A percentile compares a stretch with the other conserved stretches of the same genome.
phyloP scores from a whole-genome alignment of 495 filamentous ascomycete species.

The Aspergillus carlsbadensis region DNA sequence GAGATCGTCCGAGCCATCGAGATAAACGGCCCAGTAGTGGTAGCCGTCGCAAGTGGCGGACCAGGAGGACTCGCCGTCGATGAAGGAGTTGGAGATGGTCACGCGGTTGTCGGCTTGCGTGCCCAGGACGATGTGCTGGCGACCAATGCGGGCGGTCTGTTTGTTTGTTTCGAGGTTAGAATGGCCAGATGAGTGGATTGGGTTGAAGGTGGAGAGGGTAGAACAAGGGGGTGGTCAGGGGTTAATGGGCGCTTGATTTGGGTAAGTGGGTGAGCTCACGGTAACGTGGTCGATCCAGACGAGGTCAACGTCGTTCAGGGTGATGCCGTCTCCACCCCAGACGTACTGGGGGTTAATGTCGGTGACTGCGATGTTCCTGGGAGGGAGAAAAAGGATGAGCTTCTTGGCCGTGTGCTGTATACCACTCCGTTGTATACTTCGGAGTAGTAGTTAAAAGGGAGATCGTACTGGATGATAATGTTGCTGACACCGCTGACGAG shows the following conservation, averaged over 20 bases:
- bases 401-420: too few species aligned
- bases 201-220: slow-evolving; percentile 22
- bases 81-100: slow-evolving; percentile 47
- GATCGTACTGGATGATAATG: slow-evolving; percentile 45
- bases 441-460: too few species aligned
- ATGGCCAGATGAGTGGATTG: neutral
- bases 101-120: slow-evolving; percentile 40
- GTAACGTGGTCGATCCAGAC: slow-evolving; percentile 52
- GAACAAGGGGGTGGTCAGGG: too few species aligned
- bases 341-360: slow-evolving; percentile 51
- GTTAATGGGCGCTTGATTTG: too few species aligned
- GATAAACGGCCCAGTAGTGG: slow-evolving; percentile 48
- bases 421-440: too few species aligned
- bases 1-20: slow-evolving; percentile 39
- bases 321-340: slow-evolving; percentile 51
- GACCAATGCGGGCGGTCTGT: slow-evolving; percentile 44
- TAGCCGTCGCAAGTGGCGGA: slow-evolving; percentile 46
- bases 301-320: slow-evolving; percentile 39
- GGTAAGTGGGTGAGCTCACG: slow-evolving; percentile 15
- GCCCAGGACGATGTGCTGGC: slow-evolving; percentile 47
- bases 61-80: slow-evolving; percentile 39
- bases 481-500: slow-evolving; percentile 44
- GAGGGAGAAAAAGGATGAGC: neutral
- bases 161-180: neutral
- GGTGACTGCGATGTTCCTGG: slow-evolving; percentile 46